Evolutionary conservation across 768 basidiomycete species (phyloP), one percentile per base, ranked within the genome.

Genomic region (Russula emetica): DNA sequence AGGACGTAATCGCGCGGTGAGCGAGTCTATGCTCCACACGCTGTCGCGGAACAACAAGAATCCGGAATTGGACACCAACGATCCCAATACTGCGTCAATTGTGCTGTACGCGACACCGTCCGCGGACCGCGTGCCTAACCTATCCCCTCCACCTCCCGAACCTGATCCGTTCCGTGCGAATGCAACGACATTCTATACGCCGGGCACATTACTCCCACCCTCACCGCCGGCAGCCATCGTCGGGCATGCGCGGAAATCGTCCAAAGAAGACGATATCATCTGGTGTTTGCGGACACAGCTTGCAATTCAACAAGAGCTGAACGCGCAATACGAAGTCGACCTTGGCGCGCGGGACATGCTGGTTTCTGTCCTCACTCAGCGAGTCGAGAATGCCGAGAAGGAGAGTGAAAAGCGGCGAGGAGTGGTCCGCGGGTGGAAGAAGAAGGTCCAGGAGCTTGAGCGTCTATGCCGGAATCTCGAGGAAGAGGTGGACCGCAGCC

Each of bases 401-500:
- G 88, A 90, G 63, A 84, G 82, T n/a, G 76, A 77, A 30, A 84
- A 84, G 70, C 82, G 86, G 58, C 81, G 79, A 70, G 75, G 64
- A 18, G 76, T 81, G 0, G 72, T 89, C 38, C 77, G 81, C 44
- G 76, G 75, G 20, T 90, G 88, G 86, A 88, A 85, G 77, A 88
- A 88, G 77, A 89, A 88, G 67, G 86, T 91, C 3, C 78, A 79
- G 58, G 88, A 91, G 66, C 76, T 93, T 53, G 89, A 92, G 75
- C 81, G 78, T 66, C 77, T 83, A 64, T 85, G 86, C 58, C 80
- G 84, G 18, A 75, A 78, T 61, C 78, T 88, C 36, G 89, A 96
- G 77, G 93, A 95, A 71, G 90, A 95, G 71, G 89, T 95, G 32
- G 95, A 98, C 65, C 79, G 83, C 8, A 88, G 88, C 49, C 80